Evolutionary conservation across 164 flowering plant genomes (phyloP).

Genomic region (Hamamelis virginiana): DNA sequence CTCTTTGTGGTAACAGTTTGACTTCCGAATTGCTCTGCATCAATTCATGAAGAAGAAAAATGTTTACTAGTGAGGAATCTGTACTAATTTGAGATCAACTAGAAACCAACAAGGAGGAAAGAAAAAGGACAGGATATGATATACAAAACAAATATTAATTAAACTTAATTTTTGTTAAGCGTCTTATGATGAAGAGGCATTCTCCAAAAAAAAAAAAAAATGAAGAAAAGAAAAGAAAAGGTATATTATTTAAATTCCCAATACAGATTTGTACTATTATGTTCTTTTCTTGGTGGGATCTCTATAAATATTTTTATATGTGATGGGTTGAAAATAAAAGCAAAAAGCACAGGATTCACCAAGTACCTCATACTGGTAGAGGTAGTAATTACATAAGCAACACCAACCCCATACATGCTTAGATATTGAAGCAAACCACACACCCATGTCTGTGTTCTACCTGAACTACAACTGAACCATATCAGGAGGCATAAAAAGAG

Average conservation of each 20-base stretch:
- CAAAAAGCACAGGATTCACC: too few species aligned
- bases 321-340: too few species aligned
- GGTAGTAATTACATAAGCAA: slow-evolving; percentile 57
- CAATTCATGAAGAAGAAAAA: not conserved
- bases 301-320: too few species aligned
- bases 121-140: not conserved
- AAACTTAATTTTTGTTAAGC: too few species aligned
- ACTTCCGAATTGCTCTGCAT: not conserved
- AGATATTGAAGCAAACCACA: slow-evolving; percentile 48
- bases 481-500: slow-evolving; percentile 5
- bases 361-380: slow-evolving; percentile 56
- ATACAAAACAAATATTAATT: too few species aligned
- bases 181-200: too few species aligned
- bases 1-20: slow-evolving; percentile 3
- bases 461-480: slow-evolving; percentile 22
- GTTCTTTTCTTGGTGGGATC: too few species aligned
- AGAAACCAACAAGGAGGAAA: not conserved
- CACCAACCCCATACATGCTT: slow-evolving; percentile 41
- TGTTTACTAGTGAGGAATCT: not conserved
- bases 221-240: too few species aligned
- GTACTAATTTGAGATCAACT: not conserved
- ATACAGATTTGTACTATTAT: too few species aligned
- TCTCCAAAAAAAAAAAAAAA: too few species aligned
- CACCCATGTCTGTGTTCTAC: slow-evolving; percentile 23
- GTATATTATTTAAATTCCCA: too few species aligned